These are phyloP conservation scores for Penicillium psychrofluorescens DNA, from an alignment of 495 filamentous ascomycete species.

Conservation along the genomic window DNA sequence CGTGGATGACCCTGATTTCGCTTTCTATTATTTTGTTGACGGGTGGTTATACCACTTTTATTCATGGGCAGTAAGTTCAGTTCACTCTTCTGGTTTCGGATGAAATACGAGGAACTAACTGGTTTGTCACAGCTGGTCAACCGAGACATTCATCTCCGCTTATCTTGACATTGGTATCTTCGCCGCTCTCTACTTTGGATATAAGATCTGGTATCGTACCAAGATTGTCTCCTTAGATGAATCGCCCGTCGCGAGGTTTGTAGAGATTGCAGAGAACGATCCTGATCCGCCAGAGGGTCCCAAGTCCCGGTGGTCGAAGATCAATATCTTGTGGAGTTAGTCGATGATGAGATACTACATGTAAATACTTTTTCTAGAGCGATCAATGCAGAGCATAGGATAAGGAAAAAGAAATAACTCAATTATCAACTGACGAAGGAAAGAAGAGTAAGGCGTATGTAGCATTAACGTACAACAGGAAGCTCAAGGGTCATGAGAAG, in stretches of 20 bases:
- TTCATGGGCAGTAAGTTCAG: conserved; percentile 27
- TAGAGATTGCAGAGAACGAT: conserved; percentile 12
- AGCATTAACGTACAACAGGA: conserved; percentile 31
- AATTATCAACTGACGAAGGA: conserved; percentile 23
- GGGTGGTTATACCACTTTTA: conserved; percentile 53
- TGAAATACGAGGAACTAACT: too few relatives aligned
- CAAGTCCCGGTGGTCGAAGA: conserved; percentile 4
- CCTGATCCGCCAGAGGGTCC: conserved; percentile 12
- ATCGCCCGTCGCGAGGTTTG: conserved; percentile 46
- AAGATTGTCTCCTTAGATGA: conserved; percentile 41
- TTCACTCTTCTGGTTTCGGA: too few relatives aligned
- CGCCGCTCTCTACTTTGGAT: conserved; percentile 38
- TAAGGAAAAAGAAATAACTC: background rate
- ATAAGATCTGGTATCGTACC: conserved; percentile 44
- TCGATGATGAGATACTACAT: too few relatives aligned
- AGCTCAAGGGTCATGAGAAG: conserved; percentile 6
- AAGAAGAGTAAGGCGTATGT: conserved; percentile 17
- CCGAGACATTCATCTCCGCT: conserved; percentile 14
- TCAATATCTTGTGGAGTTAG: conserved; percentile 10
- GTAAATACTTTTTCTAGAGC: too few relatives aligned
- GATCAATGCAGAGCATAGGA: background rate
- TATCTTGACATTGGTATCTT: conserved; percentile 44
- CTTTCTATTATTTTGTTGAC: conserved; percentile 40
- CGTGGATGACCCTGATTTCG: conserved; percentile 37
- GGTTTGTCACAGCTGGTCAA: conserved; percentile 7